Conservation (phyloP, 257 asterid genomes). For the Knoxia roxburghii region DNA sequence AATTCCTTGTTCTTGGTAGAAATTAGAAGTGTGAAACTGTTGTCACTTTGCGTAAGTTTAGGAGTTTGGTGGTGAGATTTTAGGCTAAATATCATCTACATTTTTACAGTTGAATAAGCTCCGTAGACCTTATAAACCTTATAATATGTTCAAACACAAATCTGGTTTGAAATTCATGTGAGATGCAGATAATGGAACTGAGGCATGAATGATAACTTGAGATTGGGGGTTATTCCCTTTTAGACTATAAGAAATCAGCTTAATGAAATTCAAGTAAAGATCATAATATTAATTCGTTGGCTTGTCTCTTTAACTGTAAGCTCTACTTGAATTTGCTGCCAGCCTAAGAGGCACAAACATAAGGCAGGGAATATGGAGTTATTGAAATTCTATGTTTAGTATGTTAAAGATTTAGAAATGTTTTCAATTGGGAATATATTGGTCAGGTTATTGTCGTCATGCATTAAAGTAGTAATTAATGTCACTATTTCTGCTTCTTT, state of each 20-base stretch:
- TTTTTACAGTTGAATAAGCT: neutral
- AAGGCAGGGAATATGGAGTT: neutral
- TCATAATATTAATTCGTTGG: neutral
- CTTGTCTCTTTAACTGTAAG: neutral
- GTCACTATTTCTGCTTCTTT: neutral
- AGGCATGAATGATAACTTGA: neutral
- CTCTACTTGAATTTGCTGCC: too few species aligned
- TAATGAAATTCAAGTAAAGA: neutral
- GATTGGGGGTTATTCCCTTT: neutral
- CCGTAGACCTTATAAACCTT: neutral
- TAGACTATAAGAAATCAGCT: neutral
- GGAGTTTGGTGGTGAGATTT: neutral
- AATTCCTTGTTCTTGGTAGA: slow-evolving; percentile 5
- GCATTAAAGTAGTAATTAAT: neutral
- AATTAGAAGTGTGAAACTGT: neutral
- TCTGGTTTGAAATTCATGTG: neutral
- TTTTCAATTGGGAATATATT: neutral
- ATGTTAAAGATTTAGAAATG: neutral
- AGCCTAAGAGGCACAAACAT: neutral
- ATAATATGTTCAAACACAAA: too few species aligned
- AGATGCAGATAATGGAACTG: neutral
- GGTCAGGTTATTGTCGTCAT: neutral
- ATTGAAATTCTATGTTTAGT: neutral
- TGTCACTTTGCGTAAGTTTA: neutral
- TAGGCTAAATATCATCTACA: neutral